A percentile compares a stretch with the other conserved stretches of the same genome.
These are phyloP conservation scores for Pseudevernia furfuracea DNA, from an alignment of 495 filamentous ascomycete species.

Conservation along the genomic window DNA sequence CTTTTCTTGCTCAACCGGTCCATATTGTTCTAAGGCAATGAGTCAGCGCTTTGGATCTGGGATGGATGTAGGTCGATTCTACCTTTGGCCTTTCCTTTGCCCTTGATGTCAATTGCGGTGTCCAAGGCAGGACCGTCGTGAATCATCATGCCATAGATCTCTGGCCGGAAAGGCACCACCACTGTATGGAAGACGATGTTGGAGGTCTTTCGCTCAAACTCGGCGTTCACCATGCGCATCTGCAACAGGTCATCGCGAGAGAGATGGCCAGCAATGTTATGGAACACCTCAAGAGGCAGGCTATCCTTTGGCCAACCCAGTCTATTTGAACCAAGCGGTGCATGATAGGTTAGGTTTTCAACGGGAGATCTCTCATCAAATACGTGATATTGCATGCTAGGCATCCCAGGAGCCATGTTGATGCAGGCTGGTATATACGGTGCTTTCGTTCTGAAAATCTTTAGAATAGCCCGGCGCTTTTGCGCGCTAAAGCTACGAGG, in stretches of 20 bases:
- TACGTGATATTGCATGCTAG: constrained; percentile 10
- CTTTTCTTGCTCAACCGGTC: background rate
- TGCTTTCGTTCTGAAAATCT: constrained; percentile 11
- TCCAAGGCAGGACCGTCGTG: background rate
- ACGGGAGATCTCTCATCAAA: background rate
- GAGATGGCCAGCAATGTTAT: constrained; percentile 38
- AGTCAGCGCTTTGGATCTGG: background rate
- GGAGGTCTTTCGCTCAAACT: constrained; percentile 46
- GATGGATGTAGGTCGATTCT: background rate
- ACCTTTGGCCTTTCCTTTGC: constrained; percentile 32
- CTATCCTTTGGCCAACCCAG: constrained; percentile 33
- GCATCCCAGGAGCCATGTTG: background rate
- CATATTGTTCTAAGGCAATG: background rate
- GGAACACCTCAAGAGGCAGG: constrained; percentile 47
- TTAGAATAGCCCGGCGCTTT: constrained; percentile 9
- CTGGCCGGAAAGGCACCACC: constrained; percentile 47
- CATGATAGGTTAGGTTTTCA: background rate
- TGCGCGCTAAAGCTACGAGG: constrained; percentile 12
- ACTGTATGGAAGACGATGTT: constrained; percentile 40
- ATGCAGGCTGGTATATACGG: constrained; percentile 17
- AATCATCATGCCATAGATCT: constrained; percentile 42
- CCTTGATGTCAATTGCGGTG: constrained; percentile 1
- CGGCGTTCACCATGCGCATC: constrained; percentile 47
- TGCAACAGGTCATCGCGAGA: constrained; percentile 40
- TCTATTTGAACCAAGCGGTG: constrained; percentile 12